Evolutionary conservation across 306 rosid species (phyloP), one percentile per base, ranked within the genome.

Genomic region (Calophaca sinica): DNA sequence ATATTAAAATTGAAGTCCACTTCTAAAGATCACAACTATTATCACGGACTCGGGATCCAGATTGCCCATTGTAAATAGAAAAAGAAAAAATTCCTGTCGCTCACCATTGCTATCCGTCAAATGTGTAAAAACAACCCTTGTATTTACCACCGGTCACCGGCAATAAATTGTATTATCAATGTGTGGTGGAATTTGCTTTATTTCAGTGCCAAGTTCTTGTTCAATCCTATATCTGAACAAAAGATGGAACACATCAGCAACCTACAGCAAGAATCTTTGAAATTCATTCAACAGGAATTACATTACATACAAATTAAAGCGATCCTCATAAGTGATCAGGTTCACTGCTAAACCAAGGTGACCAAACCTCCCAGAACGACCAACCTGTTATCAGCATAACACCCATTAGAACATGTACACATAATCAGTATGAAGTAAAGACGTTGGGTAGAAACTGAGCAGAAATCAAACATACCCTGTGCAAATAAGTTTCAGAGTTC

Each of bases 261-360:
- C 62, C 48, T 50, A 4, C 73, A 36, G 33, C 53, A 5, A 32
- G 42, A 8, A 58, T 50, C 20, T 39, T 36, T 3, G 29, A 38
- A 79, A 79, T 12, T 53, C 57, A 72, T 32, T 29, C 54, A 58
- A 42, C 39, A 38, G 15, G 57, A 62, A 65, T 57, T 41, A 86
- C 92, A 65, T 57, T 41, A 86, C 92, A 33, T 87, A 92, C 96
- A 94, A 77, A 80, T 91, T 42, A 9, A 96, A 96, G 68, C 99
- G 97, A 66, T 96, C 99, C 87, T 96, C 99, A 69, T 96, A 92
- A 53, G 99, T 96, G 81, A 96, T 96, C 82, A 96, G 86, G 85
- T 96, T 96, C 84, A 96, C 98, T 53, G 99, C 99, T 50, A 96
- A 92, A 79, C 99, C 99, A 60, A 96, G 98, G 85, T 96, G 98